phyloP scores from a whole-genome alignment of 2,329 filamentous ascomycete genomes.

The Dactylonectria estremocensis region DNA sequence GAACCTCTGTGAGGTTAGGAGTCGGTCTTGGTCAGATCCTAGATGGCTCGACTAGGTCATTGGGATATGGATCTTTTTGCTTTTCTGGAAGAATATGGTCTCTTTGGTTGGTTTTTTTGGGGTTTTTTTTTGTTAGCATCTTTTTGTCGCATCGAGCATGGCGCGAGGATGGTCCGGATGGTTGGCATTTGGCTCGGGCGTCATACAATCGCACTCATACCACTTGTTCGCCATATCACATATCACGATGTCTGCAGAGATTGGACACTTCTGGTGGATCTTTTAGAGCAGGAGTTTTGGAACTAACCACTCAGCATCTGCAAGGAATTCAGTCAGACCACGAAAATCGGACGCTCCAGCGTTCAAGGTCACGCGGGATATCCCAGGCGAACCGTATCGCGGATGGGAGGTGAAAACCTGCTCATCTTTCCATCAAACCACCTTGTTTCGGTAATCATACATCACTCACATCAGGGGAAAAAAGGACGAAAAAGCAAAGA shows the following conservation, averaged over 20 bases:
- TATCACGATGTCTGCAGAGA: conserved; percentile 14
- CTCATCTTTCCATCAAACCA: conserved; percentile 9
- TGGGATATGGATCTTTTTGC: conserved; percentile 9
- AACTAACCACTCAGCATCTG: conserved; percentile 17
- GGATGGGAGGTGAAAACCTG: neutral
- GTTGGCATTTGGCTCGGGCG: conserved; percentile 27
- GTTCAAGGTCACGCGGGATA: conserved; percentile 14
- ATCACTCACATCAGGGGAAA: neutral
- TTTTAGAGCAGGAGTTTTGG: conserved; percentile 27
- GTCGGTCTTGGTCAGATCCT: conserved; percentile 17
- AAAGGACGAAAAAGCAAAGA: conserved; percentile 23
- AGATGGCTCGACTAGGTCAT: conserved; percentile 31
- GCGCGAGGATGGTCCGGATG: conserved; percentile 25
- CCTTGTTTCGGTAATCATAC: conserved; percentile 3
- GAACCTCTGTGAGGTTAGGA: conserved; percentile 11
- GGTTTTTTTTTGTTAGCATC: conserved; percentile 13
- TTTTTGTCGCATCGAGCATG: conserved; percentile 32
- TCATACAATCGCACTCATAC: conserved; percentile 17
- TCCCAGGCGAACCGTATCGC: conserved; percentile 10
- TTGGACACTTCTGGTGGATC: conserved; percentile 14
- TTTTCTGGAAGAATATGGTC: conserved; percentile 13
- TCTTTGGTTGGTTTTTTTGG: neutral
- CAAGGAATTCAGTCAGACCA: conserved; percentile 19
- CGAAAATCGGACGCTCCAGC: conserved; percentile 7
- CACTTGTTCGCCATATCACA: conserved; percentile 24